phyloP scores from a whole-genome alignment of 2,329 filamentous ascomycete genomes.

The Aspergillus puulaauensis region DNA sequence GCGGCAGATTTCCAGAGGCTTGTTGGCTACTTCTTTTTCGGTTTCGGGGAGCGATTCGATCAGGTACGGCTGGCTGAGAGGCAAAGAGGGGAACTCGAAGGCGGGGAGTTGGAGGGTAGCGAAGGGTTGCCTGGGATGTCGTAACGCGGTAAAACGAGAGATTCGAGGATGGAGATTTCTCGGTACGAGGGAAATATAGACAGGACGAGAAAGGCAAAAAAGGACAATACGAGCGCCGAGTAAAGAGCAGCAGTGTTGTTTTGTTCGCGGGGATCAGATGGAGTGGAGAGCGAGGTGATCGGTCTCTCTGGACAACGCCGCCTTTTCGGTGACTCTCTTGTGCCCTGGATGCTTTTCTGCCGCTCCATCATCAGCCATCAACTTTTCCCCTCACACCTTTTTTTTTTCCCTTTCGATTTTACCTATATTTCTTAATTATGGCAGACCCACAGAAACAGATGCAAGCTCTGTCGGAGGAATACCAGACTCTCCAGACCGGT shows the following conservation, averaged over 20 bases:
- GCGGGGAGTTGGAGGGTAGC: constrained; percentile 8
- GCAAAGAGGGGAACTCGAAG: not conserved
- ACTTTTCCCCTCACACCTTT: constrained; percentile 23
- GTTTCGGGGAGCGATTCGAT: not conserved
- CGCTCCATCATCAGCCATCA: constrained; percentile 19
- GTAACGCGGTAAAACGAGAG: constrained; percentile 1
- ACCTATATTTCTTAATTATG: constrained; percentile 49
- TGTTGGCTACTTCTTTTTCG: not conserved
- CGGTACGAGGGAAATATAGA: not conserved
- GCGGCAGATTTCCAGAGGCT: not conserved
- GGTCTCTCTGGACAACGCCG: constrained; percentile 8
- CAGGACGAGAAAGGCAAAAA: not conserved
- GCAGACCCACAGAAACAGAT: constrained; percentile 73
- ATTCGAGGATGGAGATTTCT: not conserved
- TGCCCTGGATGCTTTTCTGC: constrained; percentile 16
- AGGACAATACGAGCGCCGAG: not conserved
- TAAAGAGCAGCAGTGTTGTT: constrained; percentile 1
- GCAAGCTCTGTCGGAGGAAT: constrained; percentile 83
- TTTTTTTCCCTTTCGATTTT: constrained; percentile 3
- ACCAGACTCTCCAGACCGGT: constrained; percentile 83
- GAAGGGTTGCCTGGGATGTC: constrained; percentile 5
- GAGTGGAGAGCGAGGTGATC: constrained; percentile 5
- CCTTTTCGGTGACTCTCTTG: constrained; percentile 19
- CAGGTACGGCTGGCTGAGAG: not conserved
- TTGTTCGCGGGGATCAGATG: constrained; percentile 4